These are phyloP conservation scores for Blastocystis sp. DNA, from an alignment of 352 stramenopile genomes.

Conservation along the genomic window DNA sequence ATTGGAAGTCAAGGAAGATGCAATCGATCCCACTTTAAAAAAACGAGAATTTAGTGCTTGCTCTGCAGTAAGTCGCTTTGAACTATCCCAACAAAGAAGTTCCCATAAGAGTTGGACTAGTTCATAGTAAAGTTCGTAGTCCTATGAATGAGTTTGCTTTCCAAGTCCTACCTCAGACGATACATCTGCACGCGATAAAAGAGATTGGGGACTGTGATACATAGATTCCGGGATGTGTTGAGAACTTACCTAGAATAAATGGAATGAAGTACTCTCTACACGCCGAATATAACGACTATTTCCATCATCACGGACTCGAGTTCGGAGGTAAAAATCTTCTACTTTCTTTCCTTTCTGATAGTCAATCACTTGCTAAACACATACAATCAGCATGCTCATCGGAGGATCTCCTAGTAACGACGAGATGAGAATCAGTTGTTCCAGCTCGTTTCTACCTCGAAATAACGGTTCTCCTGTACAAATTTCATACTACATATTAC, in stretches of 20 bases:
- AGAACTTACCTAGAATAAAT: not conserved
- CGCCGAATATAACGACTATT: conserved; percentile 31
- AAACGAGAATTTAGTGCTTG: not conserved
- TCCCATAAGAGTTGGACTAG: not conserved
- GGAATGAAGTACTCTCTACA: not conserved
- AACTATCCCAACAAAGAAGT: conserved; percentile 7
- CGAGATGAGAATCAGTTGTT: conserved; percentile 76
- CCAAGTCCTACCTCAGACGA: not conserved
- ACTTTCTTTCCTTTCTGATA: conserved; percentile 50
- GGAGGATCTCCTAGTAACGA: conserved; percentile 70
- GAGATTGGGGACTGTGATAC: not conserved
- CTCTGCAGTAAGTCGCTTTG: not conserved
- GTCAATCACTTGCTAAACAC: not conserved
- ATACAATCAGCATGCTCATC: not conserved
- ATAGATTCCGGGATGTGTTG: not conserved
- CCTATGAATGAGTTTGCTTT: not conserved
- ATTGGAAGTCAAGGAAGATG: not conserved
- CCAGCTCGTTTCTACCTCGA: conserved; percentile 72
- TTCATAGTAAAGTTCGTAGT: conserved; percentile 37
- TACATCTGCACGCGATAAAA: not conserved
- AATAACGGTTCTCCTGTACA: conserved; percentile 76
- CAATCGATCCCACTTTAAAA: conserved; percentile 2
- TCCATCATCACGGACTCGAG: conserved; percentile 17
- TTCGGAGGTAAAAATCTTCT: conserved; percentile 25
- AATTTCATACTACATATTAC: conserved; percentile 67